Evolutionary conservation across 768 basidiomycete species (phyloP), one percentile per base, ranked within the genome.

Genomic region (Zangia roseola): DNA sequence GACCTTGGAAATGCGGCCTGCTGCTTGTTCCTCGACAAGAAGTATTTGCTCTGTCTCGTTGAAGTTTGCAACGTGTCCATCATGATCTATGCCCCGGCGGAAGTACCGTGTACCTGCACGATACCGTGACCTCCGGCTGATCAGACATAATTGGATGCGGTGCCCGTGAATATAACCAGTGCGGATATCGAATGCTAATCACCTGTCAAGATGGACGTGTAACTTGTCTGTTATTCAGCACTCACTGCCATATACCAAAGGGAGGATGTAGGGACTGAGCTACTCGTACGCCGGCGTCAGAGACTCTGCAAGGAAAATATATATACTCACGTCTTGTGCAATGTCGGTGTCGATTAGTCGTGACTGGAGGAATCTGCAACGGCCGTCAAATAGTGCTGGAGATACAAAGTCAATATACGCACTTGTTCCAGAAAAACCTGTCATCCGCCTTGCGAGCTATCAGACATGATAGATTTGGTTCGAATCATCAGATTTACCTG

Each of bases 91-190:
- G 5, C 97, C 97, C 40, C 97, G 85, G 17, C 92, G 82, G 72
- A 98, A 97, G 77, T 95, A 98, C 42, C 97, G 90, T 13, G 97
- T 97, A 6, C 97, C 97, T 24, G 97, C 92, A 49, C 95, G 84
- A 72, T 87, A 89, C 19, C 97, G 88, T 10, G 92, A 94, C 44
- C 94, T 88, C 24, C 97, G 86, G 56, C 94, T 94, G 57, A 98
- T 88, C 60, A 99, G 83, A 58, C 82, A 84, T 55, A 98, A 76
- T 39, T 88, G 83, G 63, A 98, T 74, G 51, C 86, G 81, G 47
- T 84, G 82, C 12, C 86, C 84, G 61, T 91, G 88, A 57, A 95
- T 75, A 54, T 82, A 77, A 14, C 83, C 72, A 7, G 84, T 78
- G 19, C 89, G 86, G 42, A 94, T 71, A 59, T 94, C 92, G 68